These are phyloP conservation scores for Bassia scoparia DNA, from an alignment of 148 eudicot species.

Conservation along the genomic window DNA sequence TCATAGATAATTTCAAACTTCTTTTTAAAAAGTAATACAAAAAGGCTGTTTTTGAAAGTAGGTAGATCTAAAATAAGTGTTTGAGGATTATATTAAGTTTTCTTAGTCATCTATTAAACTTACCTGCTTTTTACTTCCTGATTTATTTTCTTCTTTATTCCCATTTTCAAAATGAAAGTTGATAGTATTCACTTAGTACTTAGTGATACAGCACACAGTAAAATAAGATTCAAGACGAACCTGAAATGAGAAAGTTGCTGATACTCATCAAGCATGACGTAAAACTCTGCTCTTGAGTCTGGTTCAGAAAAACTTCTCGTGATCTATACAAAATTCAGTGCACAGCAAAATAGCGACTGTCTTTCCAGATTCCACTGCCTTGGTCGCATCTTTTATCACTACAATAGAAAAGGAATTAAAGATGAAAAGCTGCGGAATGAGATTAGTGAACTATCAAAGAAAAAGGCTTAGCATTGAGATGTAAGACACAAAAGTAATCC, in stretches of 20 bases:
- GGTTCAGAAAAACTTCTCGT: slow-evolving; percentile 80
- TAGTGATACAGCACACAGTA: too few relatives aligned
- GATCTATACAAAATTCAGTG: slow-evolving; percentile 80
- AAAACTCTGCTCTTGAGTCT: slow-evolving; percentile 98
- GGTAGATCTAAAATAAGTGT: too few relatives aligned
- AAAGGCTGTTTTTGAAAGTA: too few relatives aligned
- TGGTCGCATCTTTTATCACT: slow-evolving; percentile 90
- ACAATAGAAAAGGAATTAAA: slow-evolving; percentile 10
- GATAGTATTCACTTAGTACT: too few relatives aligned
- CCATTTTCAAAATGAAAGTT: too few relatives aligned
- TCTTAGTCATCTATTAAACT: too few relatives aligned
- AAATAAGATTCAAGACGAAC: slow-evolving; percentile 32
- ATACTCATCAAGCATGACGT: slow-evolving; percentile 78
- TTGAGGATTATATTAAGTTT: too few relatives aligned
- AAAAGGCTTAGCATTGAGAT: slow-evolving; percentile 3
- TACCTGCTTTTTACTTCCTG: too few relatives aligned
- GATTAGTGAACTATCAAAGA: neutral
- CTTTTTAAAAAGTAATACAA: too few relatives aligned
- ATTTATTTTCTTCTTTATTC: too few relatives aligned
- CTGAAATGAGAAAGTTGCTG: slow-evolving; percentile 74
- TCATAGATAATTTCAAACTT: too few relatives aligned
- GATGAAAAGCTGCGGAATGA: neutral
- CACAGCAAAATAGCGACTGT: slow-evolving; percentile 77
- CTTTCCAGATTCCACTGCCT: slow-evolving; percentile 96
- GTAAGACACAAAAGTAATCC: neutral